phyloP scores from a whole-genome alignment of 148 eudicot species.

The Silene latifolia region DNA sequence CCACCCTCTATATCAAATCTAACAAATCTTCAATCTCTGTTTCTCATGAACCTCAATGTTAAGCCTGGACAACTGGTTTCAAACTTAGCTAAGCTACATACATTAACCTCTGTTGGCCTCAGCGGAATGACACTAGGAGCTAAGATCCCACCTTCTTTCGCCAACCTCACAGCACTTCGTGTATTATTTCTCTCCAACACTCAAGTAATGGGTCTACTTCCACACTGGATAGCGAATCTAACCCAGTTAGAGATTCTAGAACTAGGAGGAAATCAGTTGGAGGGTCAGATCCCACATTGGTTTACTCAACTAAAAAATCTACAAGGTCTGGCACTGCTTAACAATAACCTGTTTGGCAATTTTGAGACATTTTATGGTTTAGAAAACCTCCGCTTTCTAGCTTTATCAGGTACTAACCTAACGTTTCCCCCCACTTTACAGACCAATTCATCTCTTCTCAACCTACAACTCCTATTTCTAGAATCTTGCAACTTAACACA shows the following conservation, averaged over 20 bases:
- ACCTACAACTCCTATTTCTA: constrained; percentile 1
- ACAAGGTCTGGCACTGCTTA: neutral
- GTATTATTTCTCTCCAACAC: constrained; percentile 1
- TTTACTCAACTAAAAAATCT: constrained; percentile 16
- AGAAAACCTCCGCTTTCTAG: neutral
- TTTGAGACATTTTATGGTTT: constrained; percentile 14
- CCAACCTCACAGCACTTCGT: constrained; percentile 7
- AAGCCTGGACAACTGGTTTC: neutral
- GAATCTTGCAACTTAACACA: constrained; percentile 17
- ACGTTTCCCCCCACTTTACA: neutral
- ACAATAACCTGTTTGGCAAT: neutral
- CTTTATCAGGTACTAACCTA: constrained; percentile 8
- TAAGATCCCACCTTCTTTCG: constrained; percentile 7
- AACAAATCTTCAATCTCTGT: constrained; percentile 2
- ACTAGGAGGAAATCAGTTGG: constrained; percentile 8
- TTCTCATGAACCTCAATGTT: neutral
- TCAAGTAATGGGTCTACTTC: constrained; percentile 12
- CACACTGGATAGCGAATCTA: constrained; percentile 14
- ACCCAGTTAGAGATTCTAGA: constrained; percentile 1
- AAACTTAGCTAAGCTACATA: constrained; percentile 14
- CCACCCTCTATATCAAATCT: constrained; percentile 19
- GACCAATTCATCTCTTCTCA: constrained; percentile 13
- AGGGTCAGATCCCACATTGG: constrained; percentile 21
- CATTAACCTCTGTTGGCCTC: neutral
- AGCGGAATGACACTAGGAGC: neutral